phyloP scores from a whole-genome alignment of 2,329 filamentous ascomycete genomes.

The Pseudogymnoascus sp. region DNA sequence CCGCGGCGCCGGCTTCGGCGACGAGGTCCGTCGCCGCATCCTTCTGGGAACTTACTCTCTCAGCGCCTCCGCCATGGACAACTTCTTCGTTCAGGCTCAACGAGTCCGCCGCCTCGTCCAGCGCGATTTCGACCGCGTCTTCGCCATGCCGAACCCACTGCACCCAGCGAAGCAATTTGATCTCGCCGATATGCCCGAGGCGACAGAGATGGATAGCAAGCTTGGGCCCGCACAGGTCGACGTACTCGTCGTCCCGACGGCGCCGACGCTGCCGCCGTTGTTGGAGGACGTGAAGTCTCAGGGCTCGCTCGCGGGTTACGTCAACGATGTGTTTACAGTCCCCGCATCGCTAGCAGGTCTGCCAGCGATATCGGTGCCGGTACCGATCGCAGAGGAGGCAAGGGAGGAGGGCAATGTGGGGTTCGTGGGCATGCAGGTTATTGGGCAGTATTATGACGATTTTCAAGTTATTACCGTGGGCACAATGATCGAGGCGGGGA shows the following conservation, averaged over 20 bases:
- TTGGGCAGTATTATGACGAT: slow-evolving; percentile 71
- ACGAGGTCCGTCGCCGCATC: slow-evolving; percentile 79
- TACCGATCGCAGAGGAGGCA: slow-evolving; percentile 31
- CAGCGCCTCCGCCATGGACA: slow-evolving; percentile 83
- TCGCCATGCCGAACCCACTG: slow-evolving; percentile 61
- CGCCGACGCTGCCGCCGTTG: slow-evolving; percentile 64
- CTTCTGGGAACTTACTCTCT: slow-evolving; percentile 83
- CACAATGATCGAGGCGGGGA: background rate
- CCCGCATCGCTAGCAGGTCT: slow-evolving; percentile 87
- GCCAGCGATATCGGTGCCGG: slow-evolving; percentile 77
- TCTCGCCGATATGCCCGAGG: slow-evolving; percentile 50
- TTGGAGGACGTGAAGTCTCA: slow-evolving; percentile 48
- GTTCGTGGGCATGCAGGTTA: slow-evolving; percentile 58
- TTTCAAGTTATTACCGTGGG: slow-evolving; percentile 9
- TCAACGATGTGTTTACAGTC: slow-evolving; percentile 93
- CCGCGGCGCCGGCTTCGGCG: slow-evolving; percentile 66
- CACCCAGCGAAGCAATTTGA: slow-evolving; percentile 44
- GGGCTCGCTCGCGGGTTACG: slow-evolving; percentile 64
- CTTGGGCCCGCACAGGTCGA: slow-evolving; percentile 61
- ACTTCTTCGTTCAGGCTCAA: slow-evolving; percentile 94
- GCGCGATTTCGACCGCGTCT: slow-evolving; percentile 75
- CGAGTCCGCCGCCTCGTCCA: slow-evolving; percentile 76
- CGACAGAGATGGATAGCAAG: slow-evolving; percentile 37
- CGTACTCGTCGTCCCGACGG: slow-evolving; percentile 78
- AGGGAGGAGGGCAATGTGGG: slow-evolving; percentile 32